phyloP scores from a whole-genome alignment of 805 yeast genomes.

The Candida coleopterorum region DNA sequence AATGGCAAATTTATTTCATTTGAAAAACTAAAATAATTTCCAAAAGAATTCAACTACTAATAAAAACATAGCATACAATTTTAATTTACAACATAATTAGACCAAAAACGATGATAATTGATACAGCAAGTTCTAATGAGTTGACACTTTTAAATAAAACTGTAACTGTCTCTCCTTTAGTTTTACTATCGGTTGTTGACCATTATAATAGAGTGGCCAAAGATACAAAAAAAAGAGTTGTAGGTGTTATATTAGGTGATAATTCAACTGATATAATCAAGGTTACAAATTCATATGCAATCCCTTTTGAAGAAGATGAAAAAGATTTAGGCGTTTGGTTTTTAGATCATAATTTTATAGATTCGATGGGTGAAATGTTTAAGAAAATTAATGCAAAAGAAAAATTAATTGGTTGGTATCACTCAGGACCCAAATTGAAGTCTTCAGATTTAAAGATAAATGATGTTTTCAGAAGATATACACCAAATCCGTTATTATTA shows the following conservation, averaged over 20 bases:
- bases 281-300: constrained; percentile 90
- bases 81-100: no score
- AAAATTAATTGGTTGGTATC: constrained; percentile 97
- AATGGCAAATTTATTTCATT: constrained; percentile 5
- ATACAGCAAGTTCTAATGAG: constrained; percentile 25
- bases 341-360: constrained; percentile 92
- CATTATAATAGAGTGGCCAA: constrained; percentile 87
- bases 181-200: constrained; percentile 88
- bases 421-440: constrained; percentile 90
- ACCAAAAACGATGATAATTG: constrained; percentile 25
- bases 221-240: constrained; percentile 69
- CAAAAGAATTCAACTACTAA: neutral
- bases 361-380: constrained; percentile 96
- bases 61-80: no score
- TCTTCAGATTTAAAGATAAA: constrained; percentile 88
- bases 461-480: constrained; percentile 78
- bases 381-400: constrained; percentile 97
- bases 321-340: constrained; percentile 92
- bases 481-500: constrained; percentile 74
- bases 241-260: constrained; percentile 93
- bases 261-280: constrained; percentile 51
- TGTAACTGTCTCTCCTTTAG: constrained; percentile 94
- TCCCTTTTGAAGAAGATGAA: constrained; percentile 97
- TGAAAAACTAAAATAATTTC: neutral
- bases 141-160: constrained; percentile 42